Percentiles rank a stretch among this genome's conserved stretches.
These are phyloP conservation scores for Daldinia sp. DNA, from an alignment of 2,329 filamentous ascomycete genomes.

Conservation along the genomic window DNA sequence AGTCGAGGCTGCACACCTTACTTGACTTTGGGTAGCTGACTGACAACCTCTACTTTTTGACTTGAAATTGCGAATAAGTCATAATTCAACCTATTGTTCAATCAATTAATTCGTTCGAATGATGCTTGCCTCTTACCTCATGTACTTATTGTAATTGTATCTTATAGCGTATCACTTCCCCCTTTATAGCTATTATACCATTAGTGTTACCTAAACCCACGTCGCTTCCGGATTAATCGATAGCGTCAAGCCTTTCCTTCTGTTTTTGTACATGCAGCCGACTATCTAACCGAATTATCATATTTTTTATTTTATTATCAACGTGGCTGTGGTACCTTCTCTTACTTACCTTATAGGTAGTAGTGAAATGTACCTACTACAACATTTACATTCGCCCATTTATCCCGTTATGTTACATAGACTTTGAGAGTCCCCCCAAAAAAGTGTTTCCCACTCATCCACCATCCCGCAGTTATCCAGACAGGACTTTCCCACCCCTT, in stretches of 20 bases:
- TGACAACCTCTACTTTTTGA: conserved; percentile 4
- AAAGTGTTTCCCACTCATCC: neutral
- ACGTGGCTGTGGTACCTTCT: conserved; percentile 6
- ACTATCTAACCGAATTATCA: conserved; percentile 21
- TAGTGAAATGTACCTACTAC: neutral
- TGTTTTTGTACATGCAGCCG: conserved; percentile 26
- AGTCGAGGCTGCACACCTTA: conserved; percentile 3
- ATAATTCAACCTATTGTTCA: too few species aligned
- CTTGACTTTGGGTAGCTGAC: conserved; percentile 3
- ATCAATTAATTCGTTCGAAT: neutral
- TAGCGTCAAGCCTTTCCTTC: conserved; percentile 30
- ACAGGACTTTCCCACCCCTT: conserved; percentile 15
- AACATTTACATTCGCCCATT: neutral
- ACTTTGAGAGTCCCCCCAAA: neutral
- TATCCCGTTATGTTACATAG: too few species aligned
- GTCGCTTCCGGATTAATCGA: conserved; percentile 31
- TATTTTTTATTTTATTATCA: conserved; percentile 18
- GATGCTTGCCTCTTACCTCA: too few species aligned
- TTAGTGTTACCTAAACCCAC: conserved; percentile 13
- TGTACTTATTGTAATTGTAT: neutral
- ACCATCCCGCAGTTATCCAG: conserved; percentile 17
- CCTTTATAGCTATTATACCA: conserved; percentile 21
- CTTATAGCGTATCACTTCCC: neutral
- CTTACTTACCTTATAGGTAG: too few species aligned
- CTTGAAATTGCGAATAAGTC: neutral